Conservation (phyloP, 176 grass and related monocot genomes). For the Bolboschoenus planiculmis region DNA sequence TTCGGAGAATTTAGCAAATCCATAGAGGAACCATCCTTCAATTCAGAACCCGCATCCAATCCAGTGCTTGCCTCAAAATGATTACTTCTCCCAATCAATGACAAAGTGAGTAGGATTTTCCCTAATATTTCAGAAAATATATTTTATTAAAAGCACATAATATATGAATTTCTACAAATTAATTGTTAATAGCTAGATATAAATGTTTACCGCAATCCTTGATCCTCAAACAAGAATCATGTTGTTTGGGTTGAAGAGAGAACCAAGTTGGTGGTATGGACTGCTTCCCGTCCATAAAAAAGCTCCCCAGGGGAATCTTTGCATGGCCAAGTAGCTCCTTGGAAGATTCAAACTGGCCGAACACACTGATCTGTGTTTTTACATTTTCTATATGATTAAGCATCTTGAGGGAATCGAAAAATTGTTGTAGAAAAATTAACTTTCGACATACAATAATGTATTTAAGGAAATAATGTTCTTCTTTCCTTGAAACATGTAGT, state of each 20-base stretch:
- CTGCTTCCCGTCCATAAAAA: slow-evolving; percentile 13
- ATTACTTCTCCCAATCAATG: slow-evolving; percentile 38
- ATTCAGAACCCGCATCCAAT: not conserved
- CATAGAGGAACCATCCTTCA: not conserved
- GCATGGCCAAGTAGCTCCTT: slow-evolving; percentile 53
- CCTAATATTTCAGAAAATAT: slow-evolving; percentile 28
- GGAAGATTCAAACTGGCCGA: slow-evolving; percentile 23
- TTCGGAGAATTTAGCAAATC: not conserved
- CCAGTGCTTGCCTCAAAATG: not conserved
- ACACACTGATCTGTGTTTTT: slow-evolving; percentile 38
- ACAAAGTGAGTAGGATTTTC: slow-evolving; percentile 62
- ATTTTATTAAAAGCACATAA: slow-evolving; percentile 4
- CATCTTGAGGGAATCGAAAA: not conserved
- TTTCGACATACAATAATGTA: not conserved
- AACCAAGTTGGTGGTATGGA: slow-evolving; percentile 64
- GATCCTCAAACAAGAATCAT: not conserved
- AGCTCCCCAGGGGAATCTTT: slow-evolving; percentile 30
- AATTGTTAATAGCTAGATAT: not conserved
- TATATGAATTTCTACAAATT: not conserved
- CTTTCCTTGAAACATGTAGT: not conserved
- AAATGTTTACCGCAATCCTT: slow-evolving; percentile 48
- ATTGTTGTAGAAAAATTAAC: not conserved
- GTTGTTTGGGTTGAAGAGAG: slow-evolving; percentile 46
- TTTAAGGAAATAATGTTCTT: not conserved
- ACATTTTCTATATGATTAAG: not conserved